These are phyloP conservation scores for Penicillium sp. DNA, from an alignment of 2,329 filamentous ascomycete genomes.

Conservation along the genomic window DNA sequence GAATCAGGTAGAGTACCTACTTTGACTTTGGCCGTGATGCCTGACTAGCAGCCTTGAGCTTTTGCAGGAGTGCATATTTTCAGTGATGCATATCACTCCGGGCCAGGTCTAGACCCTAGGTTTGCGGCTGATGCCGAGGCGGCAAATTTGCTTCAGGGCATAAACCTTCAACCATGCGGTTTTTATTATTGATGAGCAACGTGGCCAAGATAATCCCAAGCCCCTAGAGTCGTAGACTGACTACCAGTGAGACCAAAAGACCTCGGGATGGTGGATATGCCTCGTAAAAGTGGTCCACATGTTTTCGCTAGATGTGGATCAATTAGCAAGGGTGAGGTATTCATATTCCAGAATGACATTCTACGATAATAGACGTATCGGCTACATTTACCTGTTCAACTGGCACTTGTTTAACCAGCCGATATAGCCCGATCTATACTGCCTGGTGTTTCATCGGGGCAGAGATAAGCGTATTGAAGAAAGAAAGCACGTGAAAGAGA, in stretches of 20 bases:
- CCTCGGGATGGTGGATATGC: background rate
- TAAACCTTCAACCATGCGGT: too few species aligned
- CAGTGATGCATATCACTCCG: too few species aligned
- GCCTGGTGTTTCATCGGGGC: background rate
- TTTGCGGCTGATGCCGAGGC: too few species aligned
- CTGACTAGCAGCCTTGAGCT: too few species aligned
- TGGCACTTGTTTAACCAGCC: too few species aligned
- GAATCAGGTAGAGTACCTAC: too few species aligned
- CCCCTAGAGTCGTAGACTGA: background rate
- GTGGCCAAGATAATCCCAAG: background rate
- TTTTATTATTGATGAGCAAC: background rate
- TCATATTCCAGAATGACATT: background rate
- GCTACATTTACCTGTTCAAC: background rate
- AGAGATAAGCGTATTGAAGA: too few species aligned
- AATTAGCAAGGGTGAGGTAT: background rate
- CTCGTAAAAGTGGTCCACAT: background rate
- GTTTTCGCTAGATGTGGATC: background rate
- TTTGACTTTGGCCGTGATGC: too few species aligned
- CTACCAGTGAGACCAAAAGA: background rate
- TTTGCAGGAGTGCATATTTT: too few species aligned
- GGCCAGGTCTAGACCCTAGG: too few species aligned
- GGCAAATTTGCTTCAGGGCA: too few species aligned
- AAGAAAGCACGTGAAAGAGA: background rate
- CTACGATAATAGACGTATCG: background rate
- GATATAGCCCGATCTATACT: background rate